Conservation (phyloP, 495 filamentous ascomycete species). For the Lasiosphaeria ovina region DNA sequence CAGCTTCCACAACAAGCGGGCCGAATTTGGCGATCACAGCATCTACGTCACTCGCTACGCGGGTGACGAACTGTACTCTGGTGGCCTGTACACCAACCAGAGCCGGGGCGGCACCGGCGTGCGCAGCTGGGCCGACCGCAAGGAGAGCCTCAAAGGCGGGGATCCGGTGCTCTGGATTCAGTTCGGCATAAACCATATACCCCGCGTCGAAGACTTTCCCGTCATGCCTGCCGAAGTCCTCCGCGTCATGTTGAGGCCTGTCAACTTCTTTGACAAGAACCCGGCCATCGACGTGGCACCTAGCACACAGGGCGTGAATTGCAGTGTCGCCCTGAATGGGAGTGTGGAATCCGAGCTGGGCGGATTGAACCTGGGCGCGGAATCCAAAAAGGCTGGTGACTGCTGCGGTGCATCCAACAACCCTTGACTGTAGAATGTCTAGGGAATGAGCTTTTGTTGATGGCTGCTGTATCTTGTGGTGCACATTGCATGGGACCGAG, state of each 20-base stretch:
- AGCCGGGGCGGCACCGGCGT: constrained; percentile 30
- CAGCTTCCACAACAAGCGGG: constrained; percentile 67
- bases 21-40: constrained; percentile 79
- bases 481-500: too few relatives aligned
- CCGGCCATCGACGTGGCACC: constrained; percentile 74
- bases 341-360: background rate
- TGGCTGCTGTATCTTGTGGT: too few relatives aligned
- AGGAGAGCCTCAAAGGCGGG: constrained; percentile 18
- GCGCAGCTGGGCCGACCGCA: constrained; percentile 23
- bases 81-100: constrained; percentile 86
- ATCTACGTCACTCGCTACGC: constrained; percentile 78
- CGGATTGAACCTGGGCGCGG: constrained; percentile 4
- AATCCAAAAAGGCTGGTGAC: background rate
- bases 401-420: constrained; percentile 12
- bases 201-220: constrained; percentile 59
- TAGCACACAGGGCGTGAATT: constrained; percentile 51
- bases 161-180: constrained; percentile 58
- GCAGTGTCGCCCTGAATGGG: constrained; percentile 34
- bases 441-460: too few relatives aligned
- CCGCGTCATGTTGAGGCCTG: constrained; percentile 61
- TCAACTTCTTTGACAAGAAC: constrained; percentile 73
- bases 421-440: background rate
- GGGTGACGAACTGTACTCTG: constrained; percentile 78
- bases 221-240: constrained; percentile 46
- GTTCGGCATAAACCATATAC: constrained; percentile 62